Evolutionary conservation across 208 protist genomes (phyloP).

Genomic region (Leishmania martiniquensis): DNA sequence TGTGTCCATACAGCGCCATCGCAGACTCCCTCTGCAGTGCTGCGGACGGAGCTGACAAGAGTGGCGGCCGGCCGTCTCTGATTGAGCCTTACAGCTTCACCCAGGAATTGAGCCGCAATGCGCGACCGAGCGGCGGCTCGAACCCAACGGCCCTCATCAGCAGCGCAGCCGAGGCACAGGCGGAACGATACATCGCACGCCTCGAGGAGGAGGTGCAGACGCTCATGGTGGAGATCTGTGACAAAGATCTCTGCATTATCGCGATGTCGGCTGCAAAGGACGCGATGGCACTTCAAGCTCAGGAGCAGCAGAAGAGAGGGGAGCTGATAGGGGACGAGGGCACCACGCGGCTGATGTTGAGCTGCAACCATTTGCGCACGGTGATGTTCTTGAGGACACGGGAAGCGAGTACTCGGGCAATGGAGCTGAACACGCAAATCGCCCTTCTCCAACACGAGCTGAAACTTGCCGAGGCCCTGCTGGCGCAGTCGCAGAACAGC

Average conservation of each 20-base stretch:
- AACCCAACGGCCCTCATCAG: not conserved
- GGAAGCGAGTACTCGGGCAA: slow-evolving; percentile 13
- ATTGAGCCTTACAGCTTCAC: not conserved
- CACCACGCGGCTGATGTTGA: slow-evolving; percentile 6
- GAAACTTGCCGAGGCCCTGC: slow-evolving; percentile 28
- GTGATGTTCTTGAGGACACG: not conserved
- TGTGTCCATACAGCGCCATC: not conserved
- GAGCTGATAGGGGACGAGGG: slow-evolving; percentile 8
- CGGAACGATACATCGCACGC: slow-evolving; percentile 36
- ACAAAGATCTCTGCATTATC: slow-evolving; percentile 5
- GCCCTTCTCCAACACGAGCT: slow-evolving; percentile 20
- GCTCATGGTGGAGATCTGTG: slow-evolving; percentile 26
- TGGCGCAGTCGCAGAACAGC: not conserved
- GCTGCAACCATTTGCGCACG: slow-evolving; percentile 11
- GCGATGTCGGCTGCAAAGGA: slow-evolving; percentile 4
- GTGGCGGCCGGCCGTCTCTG: not conserved
- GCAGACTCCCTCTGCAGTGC: not conserved
- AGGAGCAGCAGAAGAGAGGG: slow-evolving; percentile 8
- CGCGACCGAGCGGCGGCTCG: not conserved
- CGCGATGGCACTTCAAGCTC: slow-evolving; percentile 17
- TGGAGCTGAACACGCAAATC: slow-evolving; percentile 31
- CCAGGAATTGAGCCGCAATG: not conserved
- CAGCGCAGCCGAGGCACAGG: slow-evolving; percentile 7
- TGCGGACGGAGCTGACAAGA: not conserved
- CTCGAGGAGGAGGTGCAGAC: slow-evolving; percentile 41